phyloP scores from a whole-genome alignment of 352 stramenopile species.

The Globisporangium carolinianum region DNA sequence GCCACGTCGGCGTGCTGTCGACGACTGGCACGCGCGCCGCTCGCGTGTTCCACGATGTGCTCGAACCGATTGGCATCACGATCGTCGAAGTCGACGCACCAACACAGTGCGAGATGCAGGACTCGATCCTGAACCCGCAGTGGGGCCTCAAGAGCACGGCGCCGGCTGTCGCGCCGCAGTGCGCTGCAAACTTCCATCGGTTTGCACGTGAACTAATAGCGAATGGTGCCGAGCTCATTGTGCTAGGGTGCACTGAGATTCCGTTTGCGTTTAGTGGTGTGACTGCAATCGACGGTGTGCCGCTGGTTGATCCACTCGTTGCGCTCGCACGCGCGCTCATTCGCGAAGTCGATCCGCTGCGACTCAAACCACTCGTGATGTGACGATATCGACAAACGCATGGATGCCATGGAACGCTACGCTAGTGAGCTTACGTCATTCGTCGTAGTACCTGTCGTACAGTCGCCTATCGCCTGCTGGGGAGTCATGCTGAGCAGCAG shows the following conservation, averaged over 20 bases:
- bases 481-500: too few relatives aligned
- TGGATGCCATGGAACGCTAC: not conserved
- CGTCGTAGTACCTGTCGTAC: not conserved
- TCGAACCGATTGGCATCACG: slow-evolving; percentile 31
- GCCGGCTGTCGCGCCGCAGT: slow-evolving; percentile 23
- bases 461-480: not conserved
- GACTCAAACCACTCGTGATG: slow-evolving; percentile 24
- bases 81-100: slow-evolving; percentile 27
- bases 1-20: slow-evolving; percentile 32
- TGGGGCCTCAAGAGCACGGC: slow-evolving; percentile 55
- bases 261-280: slow-evolving; percentile 31
- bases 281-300: slow-evolving; percentile 23
- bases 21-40: slow-evolving; percentile 33
- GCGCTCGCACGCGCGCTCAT: slow-evolving; percentile 41
- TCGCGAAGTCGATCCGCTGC: slow-evolving; percentile 31
- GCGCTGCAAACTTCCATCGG: slow-evolving; percentile 31
- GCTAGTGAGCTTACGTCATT: not conserved
- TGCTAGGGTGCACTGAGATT: slow-evolving; percentile 50
- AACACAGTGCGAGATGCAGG: slow-evolving; percentile 33
- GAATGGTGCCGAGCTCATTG: slow-evolving; percentile 27
- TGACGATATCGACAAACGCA: not conserved
- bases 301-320: slow-evolving; percentile 37
- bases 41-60: slow-evolving; percentile 31
- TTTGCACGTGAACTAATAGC: slow-evolving; percentile 28
- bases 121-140: slow-evolving; percentile 39